These are phyloP conservation scores for Ceratocystis harringtonii DNA, from an alignment of 2,329 filamentous ascomycete genomes.

Conservation along the genomic window DNA sequence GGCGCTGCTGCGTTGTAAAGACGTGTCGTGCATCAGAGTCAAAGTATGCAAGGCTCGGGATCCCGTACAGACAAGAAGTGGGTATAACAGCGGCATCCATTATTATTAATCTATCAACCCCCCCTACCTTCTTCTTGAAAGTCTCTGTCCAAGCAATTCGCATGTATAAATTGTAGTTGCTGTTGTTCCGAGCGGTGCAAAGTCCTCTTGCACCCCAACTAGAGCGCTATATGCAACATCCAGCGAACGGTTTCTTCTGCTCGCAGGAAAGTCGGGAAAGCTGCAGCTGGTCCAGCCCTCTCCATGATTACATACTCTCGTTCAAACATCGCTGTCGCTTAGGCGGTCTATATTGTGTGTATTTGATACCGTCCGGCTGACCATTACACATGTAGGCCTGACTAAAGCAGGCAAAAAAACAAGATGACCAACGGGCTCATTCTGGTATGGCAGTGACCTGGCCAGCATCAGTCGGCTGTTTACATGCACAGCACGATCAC, in stretches of 20 bases:
- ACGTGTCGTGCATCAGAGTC: not conserved
- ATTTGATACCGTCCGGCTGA: not conserved
- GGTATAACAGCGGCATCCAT: too few relatives aligned
- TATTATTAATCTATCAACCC: too few relatives aligned
- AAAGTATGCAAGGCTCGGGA: too few relatives aligned
- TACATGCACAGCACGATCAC: not conserved
- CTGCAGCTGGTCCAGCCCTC: not conserved
- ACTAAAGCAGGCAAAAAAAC: not conserved
- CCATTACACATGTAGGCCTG: not conserved
- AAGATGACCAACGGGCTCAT: not conserved
- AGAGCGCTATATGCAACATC: not conserved
- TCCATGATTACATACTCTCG: too few relatives aligned
- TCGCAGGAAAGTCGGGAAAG: not conserved
- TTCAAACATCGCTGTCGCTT: not conserved
- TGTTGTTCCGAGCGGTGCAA: not conserved
- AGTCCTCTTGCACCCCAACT: not conserved
- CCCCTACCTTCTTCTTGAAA: too few relatives aligned
- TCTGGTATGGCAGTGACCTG: not conserved
- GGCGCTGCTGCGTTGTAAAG: not conserved
- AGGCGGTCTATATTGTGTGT: not conserved
- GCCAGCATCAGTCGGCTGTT: not conserved
- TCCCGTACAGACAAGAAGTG: too few relatives aligned
- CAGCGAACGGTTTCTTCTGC: not conserved
- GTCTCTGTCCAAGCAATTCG: too few relatives aligned
- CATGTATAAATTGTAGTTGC: too few relatives aligned